A percentile compares a stretch with the other conserved stretches of the same genome.
These are phyloP conservation scores for Cytidiella melzeri DNA, from an alignment of 768 basidiomycete species.

Conservation along the genomic window DNA sequence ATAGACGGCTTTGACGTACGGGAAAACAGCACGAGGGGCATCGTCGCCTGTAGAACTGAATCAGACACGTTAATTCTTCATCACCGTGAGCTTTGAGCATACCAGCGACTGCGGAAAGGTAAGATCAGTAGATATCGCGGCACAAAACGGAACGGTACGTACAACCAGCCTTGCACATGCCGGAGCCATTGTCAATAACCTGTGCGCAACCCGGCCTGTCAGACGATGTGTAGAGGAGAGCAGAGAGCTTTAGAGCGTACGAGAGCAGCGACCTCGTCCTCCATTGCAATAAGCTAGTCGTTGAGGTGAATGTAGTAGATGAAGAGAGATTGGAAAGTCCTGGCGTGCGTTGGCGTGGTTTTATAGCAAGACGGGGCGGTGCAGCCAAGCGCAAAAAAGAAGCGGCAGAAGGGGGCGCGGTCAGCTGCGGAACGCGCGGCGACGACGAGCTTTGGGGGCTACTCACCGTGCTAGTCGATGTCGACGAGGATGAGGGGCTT, in stretches of 20 bases:
- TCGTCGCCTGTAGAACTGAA: constrained; percentile 66
- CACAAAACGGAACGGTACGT: constrained; percentile 30
- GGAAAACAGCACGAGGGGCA: constrained; percentile 96
- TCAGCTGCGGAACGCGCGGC: constrained; percentile 11
- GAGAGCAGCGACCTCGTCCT: constrained; percentile 60
- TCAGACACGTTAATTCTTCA: background rate
- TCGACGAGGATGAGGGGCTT: constrained; percentile 18
- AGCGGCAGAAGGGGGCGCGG: background rate
- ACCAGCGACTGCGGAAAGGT: constrained; percentile 70
- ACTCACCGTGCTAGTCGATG: constrained; percentile 14
- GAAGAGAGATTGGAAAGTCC: constrained; percentile 14
- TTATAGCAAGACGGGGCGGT: constrained; percentile 14
- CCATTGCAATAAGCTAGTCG: constrained; percentile 37
- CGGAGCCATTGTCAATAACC: constrained; percentile 93
- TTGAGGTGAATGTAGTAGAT: constrained; percentile 17
- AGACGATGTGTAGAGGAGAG: background rate
- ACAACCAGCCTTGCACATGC: constrained; percentile 99
- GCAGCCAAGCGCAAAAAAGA: constrained; percentile 3
- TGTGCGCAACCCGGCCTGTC: constrained; percentile 21
- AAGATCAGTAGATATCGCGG: constrained; percentile 57
- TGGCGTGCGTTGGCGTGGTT: constrained; percentile 10
- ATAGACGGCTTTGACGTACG: constrained; percentile 48
- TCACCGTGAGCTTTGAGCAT: constrained; percentile 2
- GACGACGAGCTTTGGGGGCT: constrained; percentile 7
- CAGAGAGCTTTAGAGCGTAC: constrained; percentile 24